phyloP scores from a whole-genome alignment of 2,329 filamentous ascomycete species.

The Clonostachys rhizophaga region DNA sequence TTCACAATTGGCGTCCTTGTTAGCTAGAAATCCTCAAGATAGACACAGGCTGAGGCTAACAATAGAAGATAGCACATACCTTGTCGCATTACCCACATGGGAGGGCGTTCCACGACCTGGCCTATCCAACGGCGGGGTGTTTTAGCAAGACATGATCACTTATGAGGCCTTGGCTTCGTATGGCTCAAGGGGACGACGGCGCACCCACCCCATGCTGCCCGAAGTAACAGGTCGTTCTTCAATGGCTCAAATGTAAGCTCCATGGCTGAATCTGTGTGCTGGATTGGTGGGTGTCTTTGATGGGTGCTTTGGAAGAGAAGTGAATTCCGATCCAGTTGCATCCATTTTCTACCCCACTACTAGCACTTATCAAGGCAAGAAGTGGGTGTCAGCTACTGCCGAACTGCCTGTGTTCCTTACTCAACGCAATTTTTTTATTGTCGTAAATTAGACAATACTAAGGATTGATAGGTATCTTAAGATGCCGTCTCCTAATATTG shows the following conservation, averaged over 20 bases:
- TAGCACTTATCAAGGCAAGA: no score
- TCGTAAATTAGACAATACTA: no score
- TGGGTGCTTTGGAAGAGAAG: no score
- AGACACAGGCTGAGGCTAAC: background rate
- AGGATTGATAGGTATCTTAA: no score
- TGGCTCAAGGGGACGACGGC: background rate
- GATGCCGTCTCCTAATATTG: no score
- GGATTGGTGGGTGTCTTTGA: background rate
- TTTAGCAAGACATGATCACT: constrained; percentile 8
- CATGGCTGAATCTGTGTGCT: constrained; percentile 41
- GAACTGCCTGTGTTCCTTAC: no score
- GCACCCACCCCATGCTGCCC: constrained; percentile 77
- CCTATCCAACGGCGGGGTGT: constrained; percentile 43
- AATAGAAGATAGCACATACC: constrained; percentile 42
- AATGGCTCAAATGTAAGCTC: constrained; percentile 71
- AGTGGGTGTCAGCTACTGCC: no score
- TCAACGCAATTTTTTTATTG: no score
- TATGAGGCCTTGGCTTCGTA: background rate
- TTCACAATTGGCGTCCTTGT: constrained; percentile 24
- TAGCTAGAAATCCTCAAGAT: no score
- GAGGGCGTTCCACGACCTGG: constrained; percentile 84
- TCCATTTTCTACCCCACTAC: no score
- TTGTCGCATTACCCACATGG: constrained; percentile 99
- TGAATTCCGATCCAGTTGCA: no score
- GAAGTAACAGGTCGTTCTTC: constrained; percentile 87